phyloP scores from a whole-genome alignment of 2,329 filamentous ascomycete genomes.

The Epicoccum nigrum region DNA sequence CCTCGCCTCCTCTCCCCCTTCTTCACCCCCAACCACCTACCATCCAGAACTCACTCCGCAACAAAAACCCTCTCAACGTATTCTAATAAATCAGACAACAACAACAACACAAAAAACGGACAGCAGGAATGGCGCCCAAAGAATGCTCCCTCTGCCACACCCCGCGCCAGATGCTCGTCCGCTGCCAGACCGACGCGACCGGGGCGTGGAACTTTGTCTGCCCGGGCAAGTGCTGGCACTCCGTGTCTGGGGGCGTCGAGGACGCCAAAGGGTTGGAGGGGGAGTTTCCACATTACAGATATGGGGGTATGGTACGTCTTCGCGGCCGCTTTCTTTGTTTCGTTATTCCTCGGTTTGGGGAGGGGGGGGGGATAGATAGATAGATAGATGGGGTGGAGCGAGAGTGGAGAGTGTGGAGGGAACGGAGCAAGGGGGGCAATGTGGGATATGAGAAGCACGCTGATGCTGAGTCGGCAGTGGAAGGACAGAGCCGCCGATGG shows the following conservation, averaged over 20 bases:
- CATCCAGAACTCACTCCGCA: no score
- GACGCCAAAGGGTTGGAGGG: constrained; percentile 42
- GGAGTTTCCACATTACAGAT: constrained; percentile 28
- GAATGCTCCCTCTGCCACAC: constrained; percentile 50
- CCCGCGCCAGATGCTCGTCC: constrained; percentile 49
- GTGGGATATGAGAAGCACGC: no score
- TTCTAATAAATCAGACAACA: no score
- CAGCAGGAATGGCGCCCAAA: constrained; percentile 35
- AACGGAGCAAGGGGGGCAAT: no score
- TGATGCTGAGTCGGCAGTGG: constrained; percentile 37
- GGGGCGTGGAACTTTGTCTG: constrained; percentile 54
- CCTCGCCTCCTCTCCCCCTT: no score
- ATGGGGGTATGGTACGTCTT: constrained; percentile 44
- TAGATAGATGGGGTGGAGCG: no score
- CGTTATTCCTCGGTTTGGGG: not conserved
- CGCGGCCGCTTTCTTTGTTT: not conserved
- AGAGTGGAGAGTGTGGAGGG: no score
- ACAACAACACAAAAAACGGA: not conserved
- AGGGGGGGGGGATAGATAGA: not conserved
- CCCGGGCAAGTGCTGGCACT: constrained; percentile 51
- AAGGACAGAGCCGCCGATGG: constrained; percentile 51
- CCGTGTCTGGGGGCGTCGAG: constrained; percentile 52
- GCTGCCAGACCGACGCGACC: constrained; percentile 52
- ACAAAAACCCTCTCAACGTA: no score
- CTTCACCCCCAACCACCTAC: no score